Percentiles rank a stretch among this genome's conserved stretches.
Conservation (phyloP, 2,329 filamentous ascomycete genomes). For the Proliferodiscus dingleyae region DNA sequence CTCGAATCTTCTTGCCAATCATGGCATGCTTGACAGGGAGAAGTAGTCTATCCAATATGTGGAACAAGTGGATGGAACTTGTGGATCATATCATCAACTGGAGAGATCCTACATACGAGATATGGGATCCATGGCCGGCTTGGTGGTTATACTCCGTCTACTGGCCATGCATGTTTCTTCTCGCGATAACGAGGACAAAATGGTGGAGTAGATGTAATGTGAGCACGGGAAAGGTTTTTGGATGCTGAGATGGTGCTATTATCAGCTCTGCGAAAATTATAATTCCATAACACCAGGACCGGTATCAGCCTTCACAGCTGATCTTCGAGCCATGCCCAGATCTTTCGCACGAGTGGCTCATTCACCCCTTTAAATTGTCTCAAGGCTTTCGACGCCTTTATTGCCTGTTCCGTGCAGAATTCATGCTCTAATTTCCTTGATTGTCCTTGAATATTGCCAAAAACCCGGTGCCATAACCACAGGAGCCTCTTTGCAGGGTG, state of each 20-base stretch:
- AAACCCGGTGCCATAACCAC: slow-evolving; percentile 44
- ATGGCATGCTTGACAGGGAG: slow-evolving; percentile 28
- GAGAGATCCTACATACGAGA: slow-evolving; percentile 50
- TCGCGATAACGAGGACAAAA: slow-evolving; percentile 39
- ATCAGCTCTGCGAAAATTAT: neutral
- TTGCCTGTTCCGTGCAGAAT: slow-evolving; percentile 29
- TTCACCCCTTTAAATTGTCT: slow-evolving; percentile 36
- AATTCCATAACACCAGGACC: neutral
- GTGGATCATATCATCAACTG: slow-evolving; percentile 40
- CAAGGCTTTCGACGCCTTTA: slow-evolving; percentile 32
- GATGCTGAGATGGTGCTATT: slow-evolving; percentile 10
- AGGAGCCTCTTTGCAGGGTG: slow-evolving; percentile 41
- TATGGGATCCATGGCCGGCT: slow-evolving; percentile 52
- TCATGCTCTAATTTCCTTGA: neutral
- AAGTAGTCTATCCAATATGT: slow-evolving; percentile 18
- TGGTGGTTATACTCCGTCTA: slow-evolving; percentile 54
- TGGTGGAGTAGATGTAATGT: slow-evolving; percentile 64
- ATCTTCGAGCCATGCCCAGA: slow-evolving; percentile 32
- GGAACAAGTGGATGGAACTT: slow-evolving; percentile 29
- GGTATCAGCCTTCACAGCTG: neutral
- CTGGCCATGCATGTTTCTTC: slow-evolving; percentile 48
- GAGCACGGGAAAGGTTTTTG: slow-evolving; percentile 58
- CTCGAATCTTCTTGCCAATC: slow-evolving; percentile 45
- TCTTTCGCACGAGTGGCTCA: slow-evolving; percentile 38
- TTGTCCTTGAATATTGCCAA: slow-evolving; percentile 22